These are phyloP conservation scores for Plantago rigida DNA, from an alignment of 305 asterid species.

Conservation along the genomic window DNA sequence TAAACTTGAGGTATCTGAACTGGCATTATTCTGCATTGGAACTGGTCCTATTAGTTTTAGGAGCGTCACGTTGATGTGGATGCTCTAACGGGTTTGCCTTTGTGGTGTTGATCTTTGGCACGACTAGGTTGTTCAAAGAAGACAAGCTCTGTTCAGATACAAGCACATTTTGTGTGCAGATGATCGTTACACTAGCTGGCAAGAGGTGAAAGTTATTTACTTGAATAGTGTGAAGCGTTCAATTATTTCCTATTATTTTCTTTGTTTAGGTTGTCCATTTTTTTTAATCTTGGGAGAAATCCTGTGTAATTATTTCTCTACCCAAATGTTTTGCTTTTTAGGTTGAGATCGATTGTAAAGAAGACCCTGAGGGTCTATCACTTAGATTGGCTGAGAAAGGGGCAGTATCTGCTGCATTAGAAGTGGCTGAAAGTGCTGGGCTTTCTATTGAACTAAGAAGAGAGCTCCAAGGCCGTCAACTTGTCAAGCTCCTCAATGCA, in stretches of 20 bases:
- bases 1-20: constrained; percentile 57
- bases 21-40: constrained; percentile 18
- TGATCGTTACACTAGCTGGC: constrained; percentile 85
- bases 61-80: constrained; percentile 21
- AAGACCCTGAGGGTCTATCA: constrained; percentile 98
- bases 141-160: constrained; percentile 78
- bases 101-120: constrained; percentile 21
- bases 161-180: constrained; percentile 87
- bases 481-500: constrained; percentile 91
- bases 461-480: constrained; percentile 98
- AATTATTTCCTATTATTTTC: constrained; percentile 13
- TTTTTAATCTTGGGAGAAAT: background rate
- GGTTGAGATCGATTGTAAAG: constrained; percentile 89
- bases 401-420: constrained; percentile 88
- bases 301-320: constrained; percentile 14
- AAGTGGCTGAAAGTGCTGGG: constrained; percentile 94
- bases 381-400: constrained; percentile 97
- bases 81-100: constrained; percentile 23
- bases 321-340: constrained; percentile 26
- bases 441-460: constrained; percentile 88
- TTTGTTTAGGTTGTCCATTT: constrained; percentile 6
- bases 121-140: constrained; percentile 67
- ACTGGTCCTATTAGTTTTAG: constrained; percentile 16
- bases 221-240: background rate
- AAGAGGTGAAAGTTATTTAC: constrained; percentile 53